Conservation (phyloP, 306 rosid species). For the Aeschynomene evenia region DNA sequence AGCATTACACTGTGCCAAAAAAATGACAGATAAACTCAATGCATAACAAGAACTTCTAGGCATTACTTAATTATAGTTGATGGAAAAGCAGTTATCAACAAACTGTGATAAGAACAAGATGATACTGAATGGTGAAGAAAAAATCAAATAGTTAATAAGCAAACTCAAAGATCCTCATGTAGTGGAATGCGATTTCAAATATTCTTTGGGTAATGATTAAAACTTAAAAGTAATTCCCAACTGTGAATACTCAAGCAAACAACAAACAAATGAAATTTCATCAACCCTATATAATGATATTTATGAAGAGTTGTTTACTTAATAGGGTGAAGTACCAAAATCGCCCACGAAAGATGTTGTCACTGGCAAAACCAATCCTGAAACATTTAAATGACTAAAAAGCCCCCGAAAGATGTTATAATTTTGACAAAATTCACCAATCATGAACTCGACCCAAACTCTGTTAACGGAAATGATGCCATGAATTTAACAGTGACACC, state of each 20-base stretch:
- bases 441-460: too few relatives aligned
- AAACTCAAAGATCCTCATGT: neutral
- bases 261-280: neutral
- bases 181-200: neutral
- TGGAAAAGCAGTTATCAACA: neutral
- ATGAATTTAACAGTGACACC: too few relatives aligned
- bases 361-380: too few relatives aligned
- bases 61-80: neutral
- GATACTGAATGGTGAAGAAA: neutral
- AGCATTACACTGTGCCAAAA: neutral
- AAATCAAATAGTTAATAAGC: conserved; percentile 2
- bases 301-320: too few relatives aligned
- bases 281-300: neutral
- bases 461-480: too few relatives aligned
- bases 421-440: too few relatives aligned
- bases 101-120: neutral
- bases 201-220: neutral
- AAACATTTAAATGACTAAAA: too few relatives aligned
- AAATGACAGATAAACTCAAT: neutral
- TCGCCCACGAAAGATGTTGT: too few relatives aligned
- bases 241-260: neutral
- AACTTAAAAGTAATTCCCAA: neutral
- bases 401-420: too few relatives aligned
- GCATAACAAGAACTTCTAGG: neutral
- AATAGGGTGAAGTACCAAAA: too few relatives aligned